phyloP scores from a whole-genome alignment of 352 stramenopile species.

The Halophytophthora batemanensis region DNA sequence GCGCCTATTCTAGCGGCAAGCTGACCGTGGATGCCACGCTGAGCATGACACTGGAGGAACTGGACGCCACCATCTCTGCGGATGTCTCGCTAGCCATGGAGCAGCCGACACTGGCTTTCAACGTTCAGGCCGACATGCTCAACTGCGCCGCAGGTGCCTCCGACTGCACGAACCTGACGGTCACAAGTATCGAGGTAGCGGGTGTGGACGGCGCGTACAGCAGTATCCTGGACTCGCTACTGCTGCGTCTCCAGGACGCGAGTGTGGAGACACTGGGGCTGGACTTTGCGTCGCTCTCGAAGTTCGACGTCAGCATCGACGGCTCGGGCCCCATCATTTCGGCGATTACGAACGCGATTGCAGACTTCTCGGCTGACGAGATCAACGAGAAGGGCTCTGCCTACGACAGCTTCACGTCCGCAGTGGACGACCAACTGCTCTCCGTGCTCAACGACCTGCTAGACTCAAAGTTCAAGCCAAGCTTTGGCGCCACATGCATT shows the following conservation, averaged over 20 bases:
- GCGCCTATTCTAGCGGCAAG: constrained; percentile 31
- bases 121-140: constrained; percentile 30
- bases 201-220: constrained; percentile 31
- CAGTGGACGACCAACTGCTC: constrained; percentile 33
- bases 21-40: constrained; percentile 31
- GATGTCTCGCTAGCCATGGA: constrained; percentile 31
- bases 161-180: constrained; percentile 41
- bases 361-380: constrained; percentile 35
- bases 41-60: constrained; percentile 36
- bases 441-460: constrained; percentile 47
- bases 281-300: constrained; percentile 39
- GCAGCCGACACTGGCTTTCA: constrained; percentile 23
- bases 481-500: constrained; percentile 44
- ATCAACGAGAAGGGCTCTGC: constrained; percentile 59
- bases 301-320: constrained; percentile 45
- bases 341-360: constrained; percentile 36
- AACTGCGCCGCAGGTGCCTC: constrained; percentile 22
- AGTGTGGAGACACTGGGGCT: constrained; percentile 30
- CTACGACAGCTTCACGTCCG: constrained; percentile 41
- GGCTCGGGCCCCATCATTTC: constrained; percentile 34
- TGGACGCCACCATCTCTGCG: constrained; percentile 31
- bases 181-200: constrained; percentile 39
- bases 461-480: constrained; percentile 30
- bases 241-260: constrained; percentile 21
- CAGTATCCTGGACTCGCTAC: constrained; percentile 30